Percentiles rank a stretch among this genome's conserved stretches.
These are phyloP conservation scores for Croton setiger DNA, from an alignment of 441 rosid genomes.

Conservation along the genomic window DNA sequence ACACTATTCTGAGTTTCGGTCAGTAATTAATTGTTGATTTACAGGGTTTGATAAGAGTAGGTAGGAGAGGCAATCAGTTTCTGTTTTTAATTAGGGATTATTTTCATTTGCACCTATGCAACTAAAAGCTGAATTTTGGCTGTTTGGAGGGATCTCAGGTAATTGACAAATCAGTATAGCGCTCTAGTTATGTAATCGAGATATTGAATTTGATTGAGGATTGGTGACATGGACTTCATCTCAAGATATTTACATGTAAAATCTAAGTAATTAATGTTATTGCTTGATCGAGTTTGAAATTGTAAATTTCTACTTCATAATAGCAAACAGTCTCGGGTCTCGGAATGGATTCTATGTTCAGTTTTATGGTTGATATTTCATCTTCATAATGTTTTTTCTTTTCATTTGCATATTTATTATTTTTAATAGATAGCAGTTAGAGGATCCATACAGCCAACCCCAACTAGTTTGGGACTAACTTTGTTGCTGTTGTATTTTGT, in stretches of 20 bases:
- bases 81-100: neutral
- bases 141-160: constrained; percentile 7
- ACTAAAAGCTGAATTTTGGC: neutral
- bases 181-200: neutral
- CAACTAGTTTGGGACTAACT: too few relatives aligned
- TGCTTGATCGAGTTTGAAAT: neutral
- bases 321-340: neutral
- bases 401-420: too few relatives aligned
- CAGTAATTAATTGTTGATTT: neutral
- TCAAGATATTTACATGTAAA: neutral
- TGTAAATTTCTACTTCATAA: neutral
- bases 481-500: neutral
- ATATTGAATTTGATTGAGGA: neutral
- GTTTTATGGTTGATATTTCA: neutral
- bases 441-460: too few relatives aligned
- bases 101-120: neutral
- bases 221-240: neutral
- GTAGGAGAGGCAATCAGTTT: constrained; percentile 4
- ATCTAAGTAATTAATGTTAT: neutral
- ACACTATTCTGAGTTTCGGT: neutral
- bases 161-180: neutral
- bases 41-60: neutral
- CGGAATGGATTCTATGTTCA: neutral
- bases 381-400: neutral
- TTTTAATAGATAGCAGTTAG: too few relatives aligned